Evolutionary conservation across 371 early-diverging fungal species (phyloP).

Genomic region (Rhizopus stolonifer): DNA sequence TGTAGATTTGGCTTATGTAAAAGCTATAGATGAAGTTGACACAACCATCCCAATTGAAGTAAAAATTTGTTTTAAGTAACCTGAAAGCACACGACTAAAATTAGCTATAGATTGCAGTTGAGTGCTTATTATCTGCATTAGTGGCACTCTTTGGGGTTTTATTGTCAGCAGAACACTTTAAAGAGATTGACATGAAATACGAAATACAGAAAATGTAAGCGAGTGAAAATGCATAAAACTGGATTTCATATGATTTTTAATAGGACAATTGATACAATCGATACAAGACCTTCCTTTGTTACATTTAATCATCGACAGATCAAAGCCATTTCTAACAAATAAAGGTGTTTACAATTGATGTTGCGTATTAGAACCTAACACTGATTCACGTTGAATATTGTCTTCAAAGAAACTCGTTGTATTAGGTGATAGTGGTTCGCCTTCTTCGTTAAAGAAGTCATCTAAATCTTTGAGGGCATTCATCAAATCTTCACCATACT

Average conservation of each 20-base stretch:
- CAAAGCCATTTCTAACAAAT: conserved; percentile 1
- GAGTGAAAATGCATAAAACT: not conserved
- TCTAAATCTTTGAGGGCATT: conserved; percentile 59
- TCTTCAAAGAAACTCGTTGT: conserved; percentile 13
- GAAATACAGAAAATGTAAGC: conserved; percentile 67
- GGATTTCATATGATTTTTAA: not conserved
- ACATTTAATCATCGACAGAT: conserved; percentile 59
- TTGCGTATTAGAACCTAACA: not conserved
- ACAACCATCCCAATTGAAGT: conserved; percentile 63
- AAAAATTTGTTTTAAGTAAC: too few species aligned
- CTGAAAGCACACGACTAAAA: not conserved
- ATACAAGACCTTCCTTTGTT: conserved; percentile 65
- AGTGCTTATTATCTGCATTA: conserved; percentile 41
- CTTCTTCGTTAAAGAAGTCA: conserved; percentile 60
- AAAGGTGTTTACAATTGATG: conserved; percentile 3
- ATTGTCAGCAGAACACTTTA: conserved; percentile 58
- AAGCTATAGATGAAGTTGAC: conserved; percentile 59
- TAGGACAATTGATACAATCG: conserved; percentile 67
- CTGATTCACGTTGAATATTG: conserved; percentile 2
- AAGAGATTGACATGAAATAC: conserved; percentile 59
- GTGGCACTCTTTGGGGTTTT: conserved; percentile 41
- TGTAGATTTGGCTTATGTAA: conserved; percentile 66
- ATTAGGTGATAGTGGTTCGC: conserved; percentile 32
- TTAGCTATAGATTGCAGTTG: conserved; percentile 33
- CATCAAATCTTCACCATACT: conserved; percentile 53